phyloP scores from a whole-genome alignment of 805 yeast species.

The Spathaspora gorwiae region DNA sequence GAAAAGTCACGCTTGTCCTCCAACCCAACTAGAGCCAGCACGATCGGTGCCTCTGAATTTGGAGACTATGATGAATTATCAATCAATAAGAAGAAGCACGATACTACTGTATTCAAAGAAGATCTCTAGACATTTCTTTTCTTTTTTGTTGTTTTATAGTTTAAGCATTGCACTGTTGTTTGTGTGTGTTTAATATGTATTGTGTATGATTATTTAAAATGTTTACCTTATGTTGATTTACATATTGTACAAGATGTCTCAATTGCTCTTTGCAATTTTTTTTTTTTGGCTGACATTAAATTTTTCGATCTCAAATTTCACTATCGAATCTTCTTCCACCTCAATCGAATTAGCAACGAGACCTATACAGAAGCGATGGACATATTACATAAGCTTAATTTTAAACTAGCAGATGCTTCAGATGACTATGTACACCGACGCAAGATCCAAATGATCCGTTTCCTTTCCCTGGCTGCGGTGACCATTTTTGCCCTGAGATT shows the following conservation, averaged over 20 bases:
- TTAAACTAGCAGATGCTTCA: constrained; percentile 32
- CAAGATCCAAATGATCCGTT: constrained; percentile 65
- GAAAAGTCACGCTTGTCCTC: background rate
- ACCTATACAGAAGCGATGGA: background rate
- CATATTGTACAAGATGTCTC: too few relatives aligned
- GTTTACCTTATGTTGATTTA: too few relatives aligned
- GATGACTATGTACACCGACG: constrained; percentile 57
- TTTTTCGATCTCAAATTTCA: too few relatives aligned
- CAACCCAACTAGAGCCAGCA: constrained; percentile 3
- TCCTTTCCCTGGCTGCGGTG: constrained; percentile 66
- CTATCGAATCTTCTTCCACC: too few relatives aligned
- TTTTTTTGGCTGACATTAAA: too few relatives aligned
- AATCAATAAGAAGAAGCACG: constrained; percentile 20
- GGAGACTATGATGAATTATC: constrained; percentile 27
- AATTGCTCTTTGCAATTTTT: too few relatives aligned
- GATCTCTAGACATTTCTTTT: constrained; percentile 22
- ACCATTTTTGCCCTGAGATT: constrained; percentile 69
- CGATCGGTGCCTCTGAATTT: constrained; percentile 8
- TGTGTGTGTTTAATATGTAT: too few relatives aligned
- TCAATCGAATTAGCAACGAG: background rate
- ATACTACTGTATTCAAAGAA: constrained; percentile 39
- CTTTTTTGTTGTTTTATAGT: too few relatives aligned
- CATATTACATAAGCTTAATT: constrained; percentile 9
- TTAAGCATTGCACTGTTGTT: too few relatives aligned
- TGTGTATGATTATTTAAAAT: too few relatives aligned